Conservation (phyloP, 1,139 yeast genomes). For the Lodderomyces orthopsilosis region DNA sequence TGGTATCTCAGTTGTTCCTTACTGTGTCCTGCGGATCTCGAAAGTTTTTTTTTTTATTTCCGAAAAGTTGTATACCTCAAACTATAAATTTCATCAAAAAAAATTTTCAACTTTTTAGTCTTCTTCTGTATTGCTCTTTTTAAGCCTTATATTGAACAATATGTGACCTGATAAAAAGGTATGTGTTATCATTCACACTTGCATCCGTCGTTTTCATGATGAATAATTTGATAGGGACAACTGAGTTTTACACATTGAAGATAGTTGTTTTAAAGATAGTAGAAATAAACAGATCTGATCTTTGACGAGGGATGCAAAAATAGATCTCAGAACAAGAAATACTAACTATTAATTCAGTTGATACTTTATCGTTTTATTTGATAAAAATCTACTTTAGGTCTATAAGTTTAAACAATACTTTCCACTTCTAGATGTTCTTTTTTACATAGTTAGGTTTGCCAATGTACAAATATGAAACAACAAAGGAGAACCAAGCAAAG, state of each 20-base stretch:
- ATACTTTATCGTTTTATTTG: background rate
- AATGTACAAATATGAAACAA: slow-evolving; percentile 59
- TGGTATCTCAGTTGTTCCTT: no score
- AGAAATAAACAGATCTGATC: slow-evolving; percentile 16
- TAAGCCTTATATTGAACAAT: background rate
- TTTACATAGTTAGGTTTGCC: slow-evolving; percentile 30
- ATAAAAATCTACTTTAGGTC: background rate
- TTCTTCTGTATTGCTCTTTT: background rate
- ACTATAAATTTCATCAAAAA: no score
- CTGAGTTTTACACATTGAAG: slow-evolving; percentile 26
- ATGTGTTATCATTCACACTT: slow-evolving; percentile 1
- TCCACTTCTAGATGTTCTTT: slow-evolving; percentile 26
- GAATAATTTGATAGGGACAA: slow-evolving; percentile 36
- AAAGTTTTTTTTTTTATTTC: no score
- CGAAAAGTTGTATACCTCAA: no score
- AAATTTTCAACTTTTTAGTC: background rate
- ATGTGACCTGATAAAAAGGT: slow-evolving; percentile 1
- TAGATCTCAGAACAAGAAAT: background rate
- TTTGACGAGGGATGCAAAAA: background rate
- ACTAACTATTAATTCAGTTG: background rate
- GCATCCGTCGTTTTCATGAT: slow-evolving; percentile 10
- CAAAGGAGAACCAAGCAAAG: slow-evolving; percentile 71
- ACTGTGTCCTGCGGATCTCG: no score
- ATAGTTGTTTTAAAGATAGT: slow-evolving; percentile 19
- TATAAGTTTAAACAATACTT: background rate